Percentiles rank a stretch among this genome's conserved stretches.
Conservation (phyloP, 2,329 filamentous ascomycete genomes). For the Penicillium griseofulvum region DNA sequence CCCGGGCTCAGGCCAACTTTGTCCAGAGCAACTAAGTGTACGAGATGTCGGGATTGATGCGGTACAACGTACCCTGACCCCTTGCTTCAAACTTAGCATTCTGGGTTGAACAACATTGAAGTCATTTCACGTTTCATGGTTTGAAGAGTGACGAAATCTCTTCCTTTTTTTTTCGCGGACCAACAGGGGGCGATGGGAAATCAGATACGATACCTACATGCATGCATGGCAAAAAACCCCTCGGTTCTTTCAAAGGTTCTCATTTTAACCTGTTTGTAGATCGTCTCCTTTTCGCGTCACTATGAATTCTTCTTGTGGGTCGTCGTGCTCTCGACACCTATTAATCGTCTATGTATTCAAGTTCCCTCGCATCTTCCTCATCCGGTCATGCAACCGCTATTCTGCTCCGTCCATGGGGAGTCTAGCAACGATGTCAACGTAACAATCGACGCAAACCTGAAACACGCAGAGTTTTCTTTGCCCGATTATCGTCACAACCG, state of each 20-base stretch:
- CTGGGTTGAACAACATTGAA: not conserved
- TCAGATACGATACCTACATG: constrained; percentile 40
- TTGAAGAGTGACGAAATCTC: constrained; percentile 32
- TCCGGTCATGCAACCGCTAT: not conserved
- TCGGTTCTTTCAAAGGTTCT: too few relatives aligned
- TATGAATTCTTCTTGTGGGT: not conserved
- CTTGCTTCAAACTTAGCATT: not conserved
- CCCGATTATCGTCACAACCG: constrained; percentile 2
- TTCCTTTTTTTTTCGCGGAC: constrained; percentile 17
- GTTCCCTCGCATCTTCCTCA: not conserved
- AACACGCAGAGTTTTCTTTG: constrained; percentile 3
- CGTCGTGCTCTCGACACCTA: not conserved
- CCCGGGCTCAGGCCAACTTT: constrained; percentile 43
- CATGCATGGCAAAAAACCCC: constrained; percentile 1
- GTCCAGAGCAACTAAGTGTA: constrained; percentile 7
- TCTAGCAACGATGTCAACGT: not conserved
- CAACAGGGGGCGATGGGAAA: constrained; percentile 16
- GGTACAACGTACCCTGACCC: not conserved
- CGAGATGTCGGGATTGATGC: not conserved
- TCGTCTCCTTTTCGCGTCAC: not conserved
- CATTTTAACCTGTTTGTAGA: not conserved
- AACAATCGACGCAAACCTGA: not conserved
- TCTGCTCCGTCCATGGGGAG: not conserved
- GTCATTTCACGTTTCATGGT: constrained; percentile 13
- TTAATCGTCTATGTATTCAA: not conserved